Conservation (phyloP, 2,329 filamentous ascomycete genomes). For the Aureobasidium sp. region DNA sequence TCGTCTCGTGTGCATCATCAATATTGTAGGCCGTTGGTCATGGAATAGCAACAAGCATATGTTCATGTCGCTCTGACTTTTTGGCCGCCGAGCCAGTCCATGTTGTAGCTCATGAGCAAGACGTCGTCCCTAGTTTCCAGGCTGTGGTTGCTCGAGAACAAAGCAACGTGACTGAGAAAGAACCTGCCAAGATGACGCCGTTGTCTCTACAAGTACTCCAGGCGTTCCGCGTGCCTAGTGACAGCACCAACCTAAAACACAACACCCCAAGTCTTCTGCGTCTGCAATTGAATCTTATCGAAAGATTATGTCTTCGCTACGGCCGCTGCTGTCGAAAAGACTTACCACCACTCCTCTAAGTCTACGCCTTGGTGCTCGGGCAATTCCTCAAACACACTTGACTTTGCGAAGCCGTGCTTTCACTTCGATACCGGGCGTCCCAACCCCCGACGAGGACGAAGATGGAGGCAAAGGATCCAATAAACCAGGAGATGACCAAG, state of each 20-base stretch:
- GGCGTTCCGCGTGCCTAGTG: background rate
- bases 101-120: no score
- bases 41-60: no score
- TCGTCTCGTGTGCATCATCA: no score
- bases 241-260: background rate
- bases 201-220: slow-evolving; percentile 6
- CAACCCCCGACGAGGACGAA: slow-evolving; percentile 12
- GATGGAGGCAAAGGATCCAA: background rate
- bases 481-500: slow-evolving; percentile 1
- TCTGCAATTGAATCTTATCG: background rate
- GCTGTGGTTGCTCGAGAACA: no score
- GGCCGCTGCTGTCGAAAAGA: background rate
- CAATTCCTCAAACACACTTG: background rate
- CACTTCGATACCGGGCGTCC: slow-evolving; percentile 10
- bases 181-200: background rate
- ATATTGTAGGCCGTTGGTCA: no score
- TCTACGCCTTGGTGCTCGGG: background rate
- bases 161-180: background rate
- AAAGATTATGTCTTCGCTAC: slow-evolving; percentile 3
- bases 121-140: no score
- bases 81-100: no score
- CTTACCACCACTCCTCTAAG: background rate
- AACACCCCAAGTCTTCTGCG: background rate
- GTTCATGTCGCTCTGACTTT: no score
- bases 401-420: background rate